Percentiles rank a stretch among this genome's conserved stretches.
Conservation (phyloP, 2,329 filamentous ascomycete genomes). For the Aspergillus pseudoterreus region DNA sequence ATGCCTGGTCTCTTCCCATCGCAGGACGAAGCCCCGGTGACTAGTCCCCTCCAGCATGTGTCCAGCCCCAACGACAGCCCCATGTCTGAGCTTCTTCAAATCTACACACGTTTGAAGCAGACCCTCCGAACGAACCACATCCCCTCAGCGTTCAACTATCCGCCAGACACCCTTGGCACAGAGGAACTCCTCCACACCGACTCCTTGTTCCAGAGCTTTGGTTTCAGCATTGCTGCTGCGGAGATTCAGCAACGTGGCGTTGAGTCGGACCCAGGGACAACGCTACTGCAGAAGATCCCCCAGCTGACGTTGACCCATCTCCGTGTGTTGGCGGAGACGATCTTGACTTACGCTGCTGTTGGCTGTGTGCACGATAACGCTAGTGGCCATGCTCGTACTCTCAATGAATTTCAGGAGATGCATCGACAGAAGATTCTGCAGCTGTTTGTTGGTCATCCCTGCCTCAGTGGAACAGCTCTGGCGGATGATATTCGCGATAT, state of each 20-base stretch:
- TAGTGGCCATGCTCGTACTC: conserved; percentile 54
- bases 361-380: conserved; percentile 63
- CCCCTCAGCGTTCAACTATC: conserved; percentile 44
- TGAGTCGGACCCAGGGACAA: conserved; percentile 68
- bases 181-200: conserved; percentile 50
- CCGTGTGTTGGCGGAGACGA: conserved; percentile 82
- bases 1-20: conserved; percentile 40
- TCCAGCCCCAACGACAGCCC: conserved; percentile 29
- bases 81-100: conserved; percentile 48
- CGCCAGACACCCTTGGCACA: conserved; percentile 34
- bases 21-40: conserved; percentile 27
- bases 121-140: conserved; percentile 53
- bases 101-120: conserved; percentile 55
- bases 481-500: conserved; percentile 36
- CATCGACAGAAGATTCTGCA: conserved; percentile 70
- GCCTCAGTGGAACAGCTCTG: conserved; percentile 29
- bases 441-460: conserved; percentile 62
- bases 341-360: conserved; percentile 76
- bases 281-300: conserved; percentile 77
- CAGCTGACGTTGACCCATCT: conserved; percentile 82
- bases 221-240: conserved; percentile 78
- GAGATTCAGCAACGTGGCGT: conserved; percentile 91
- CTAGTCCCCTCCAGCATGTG: conserved; percentile 31
- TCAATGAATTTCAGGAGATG: conserved; percentile 64
- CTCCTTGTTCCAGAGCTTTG: conserved; percentile 53